phyloP scores from a whole-genome alignment of 179 eudicot genomes.

The Patellifolia procumbens region DNA sequence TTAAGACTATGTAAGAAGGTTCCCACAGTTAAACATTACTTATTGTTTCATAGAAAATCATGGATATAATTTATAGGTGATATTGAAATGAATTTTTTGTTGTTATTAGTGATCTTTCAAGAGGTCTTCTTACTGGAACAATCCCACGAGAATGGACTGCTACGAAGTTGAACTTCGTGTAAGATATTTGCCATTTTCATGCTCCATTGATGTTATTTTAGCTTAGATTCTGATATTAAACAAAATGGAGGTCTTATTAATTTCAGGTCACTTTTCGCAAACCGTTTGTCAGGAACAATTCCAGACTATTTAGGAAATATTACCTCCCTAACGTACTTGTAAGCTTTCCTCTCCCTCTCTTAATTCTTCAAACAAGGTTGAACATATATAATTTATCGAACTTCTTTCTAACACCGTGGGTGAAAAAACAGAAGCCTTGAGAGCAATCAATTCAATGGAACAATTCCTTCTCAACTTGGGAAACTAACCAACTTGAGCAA shows the following conservation, averaged over 20 bases:
- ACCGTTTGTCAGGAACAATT: slow-evolving; percentile 51
- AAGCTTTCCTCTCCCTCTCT: slow-evolving; percentile 21
- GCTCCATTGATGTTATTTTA: neutral
- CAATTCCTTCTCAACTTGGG: slow-evolving; percentile 54
- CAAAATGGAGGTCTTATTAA: neutral
- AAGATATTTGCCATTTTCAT: slow-evolving; percentile 15
- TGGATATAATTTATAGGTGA: neutral
- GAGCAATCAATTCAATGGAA: slow-evolving; percentile 47
- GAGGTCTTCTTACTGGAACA: slow-evolving; percentile 17
- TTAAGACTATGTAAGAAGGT: slow-evolving; percentile 20
- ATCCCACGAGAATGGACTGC: slow-evolving; percentile 18
- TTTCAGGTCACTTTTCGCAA: slow-evolving; percentile 38
- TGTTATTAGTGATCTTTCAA: slow-evolving; percentile 3
- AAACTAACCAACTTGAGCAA: slow-evolving; percentile 36
- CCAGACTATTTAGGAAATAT: slow-evolving; percentile 50
- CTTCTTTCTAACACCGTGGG: neutral
- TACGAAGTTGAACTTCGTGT: slow-evolving; percentile 38
- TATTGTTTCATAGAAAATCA: neutral
- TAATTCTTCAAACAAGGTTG: neutral
- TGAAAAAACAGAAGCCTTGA: slow-evolving; percentile 47
- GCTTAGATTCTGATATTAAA: neutral
- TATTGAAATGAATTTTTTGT: neutral
- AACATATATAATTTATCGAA: neutral
- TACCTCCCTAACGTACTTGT: slow-evolving; percentile 41
- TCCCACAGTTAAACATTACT: neutral